phyloP scores from a whole-genome alignment of 768 basidiomycete genomes.

The Nidularia pulvinata region DNA sequence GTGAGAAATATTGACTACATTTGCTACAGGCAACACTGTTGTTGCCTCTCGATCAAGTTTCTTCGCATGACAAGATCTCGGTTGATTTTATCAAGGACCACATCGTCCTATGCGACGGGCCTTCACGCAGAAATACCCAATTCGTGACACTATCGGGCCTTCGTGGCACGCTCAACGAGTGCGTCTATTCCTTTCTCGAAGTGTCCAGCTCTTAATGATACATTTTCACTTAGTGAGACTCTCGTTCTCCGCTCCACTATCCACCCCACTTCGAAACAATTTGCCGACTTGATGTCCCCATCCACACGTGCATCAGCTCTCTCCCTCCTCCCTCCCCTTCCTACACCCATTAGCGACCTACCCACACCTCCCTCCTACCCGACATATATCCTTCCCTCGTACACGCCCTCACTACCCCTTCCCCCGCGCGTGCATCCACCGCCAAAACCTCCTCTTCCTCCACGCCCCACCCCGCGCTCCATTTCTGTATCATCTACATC shows the following conservation, averaged over 20 bases:
- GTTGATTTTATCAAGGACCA: constrained; percentile 86
- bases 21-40: constrained; percentile 70
- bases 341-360: constrained; percentile 25
- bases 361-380: constrained; percentile 41
- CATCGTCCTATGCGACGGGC: constrained; percentile 61
- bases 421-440: constrained; percentile 44
- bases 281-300: constrained; percentile 34
- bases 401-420: constrained; percentile 38
- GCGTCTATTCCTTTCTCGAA: constrained; percentile 16
- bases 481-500: constrained; percentile 9
- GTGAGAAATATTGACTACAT: background rate
- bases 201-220: constrained; percentile 1
- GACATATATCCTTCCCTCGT: constrained; percentile 38
- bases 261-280: constrained; percentile 36
- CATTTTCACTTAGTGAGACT: constrained; percentile 24
- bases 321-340: constrained; percentile 53
- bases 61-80: constrained; percentile 56
- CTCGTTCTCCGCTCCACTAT: constrained; percentile 43
- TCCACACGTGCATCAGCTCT: constrained; percentile 26
- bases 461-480: constrained; percentile 27
- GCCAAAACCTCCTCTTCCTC: constrained; percentile 37
- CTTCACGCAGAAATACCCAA: constrained; percentile 43
- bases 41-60: constrained; percentile 65
- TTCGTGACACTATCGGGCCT: constrained; percentile 85
- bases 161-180: constrained; percentile 69